Percentiles rank a stretch among this genome's conserved stretches.
Evolutionary conservation across 108 stramenopile species (phyloP).

Genomic region (Stephanodiscus triporus): DNA sequence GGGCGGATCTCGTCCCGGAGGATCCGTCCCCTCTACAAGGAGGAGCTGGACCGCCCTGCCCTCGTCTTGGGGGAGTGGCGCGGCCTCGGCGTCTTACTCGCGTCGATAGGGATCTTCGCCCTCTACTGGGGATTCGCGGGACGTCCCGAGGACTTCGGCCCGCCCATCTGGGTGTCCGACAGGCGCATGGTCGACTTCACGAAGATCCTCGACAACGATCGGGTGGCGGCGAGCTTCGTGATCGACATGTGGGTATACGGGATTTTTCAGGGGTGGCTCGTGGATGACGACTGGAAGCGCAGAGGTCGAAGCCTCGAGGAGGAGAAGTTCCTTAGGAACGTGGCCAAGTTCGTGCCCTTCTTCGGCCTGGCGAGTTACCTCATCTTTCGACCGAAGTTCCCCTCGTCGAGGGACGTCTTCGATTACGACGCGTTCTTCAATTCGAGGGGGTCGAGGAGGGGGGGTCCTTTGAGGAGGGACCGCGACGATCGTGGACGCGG

Average conservation of each 20-base stretch:
- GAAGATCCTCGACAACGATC: slow-evolving; percentile 76
- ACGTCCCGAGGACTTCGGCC: slow-evolving; percentile 67
- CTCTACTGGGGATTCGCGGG: slow-evolving; percentile 75
- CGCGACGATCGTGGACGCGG: not conserved
- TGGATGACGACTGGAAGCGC: slow-evolving; percentile 85
- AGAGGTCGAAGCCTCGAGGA: slow-evolving; percentile 58
- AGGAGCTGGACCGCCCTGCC: slow-evolving; percentile 31
- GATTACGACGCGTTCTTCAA: slow-evolving; percentile 20
- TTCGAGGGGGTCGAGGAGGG: slow-evolving; percentile 8
- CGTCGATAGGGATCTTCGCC: slow-evolving; percentile 60
- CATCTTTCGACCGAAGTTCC: slow-evolving; percentile 54
- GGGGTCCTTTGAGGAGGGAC: slow-evolving; percentile 13
- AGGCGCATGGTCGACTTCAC: slow-evolving; percentile 59
- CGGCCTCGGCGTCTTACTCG: slow-evolving; percentile 60
- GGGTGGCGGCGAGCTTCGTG: slow-evolving; percentile 80
- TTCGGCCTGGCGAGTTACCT: slow-evolving; percentile 84
- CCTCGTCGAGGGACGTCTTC: slow-evolving; percentile 34
- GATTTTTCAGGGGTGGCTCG: slow-evolving; percentile 87
- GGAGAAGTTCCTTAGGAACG: slow-evolving; percentile 39
- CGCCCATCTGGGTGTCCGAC: slow-evolving; percentile 50
- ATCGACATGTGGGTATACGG: slow-evolving; percentile 88
- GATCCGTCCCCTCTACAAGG: slow-evolving; percentile 37
- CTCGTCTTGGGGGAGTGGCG: slow-evolving; percentile 62
- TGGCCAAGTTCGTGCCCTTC: slow-evolving; percentile 81
- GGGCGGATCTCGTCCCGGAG: not conserved